Conservation (phyloP, 257 asterid genomes). For the Solanum etuberosum region DNA sequence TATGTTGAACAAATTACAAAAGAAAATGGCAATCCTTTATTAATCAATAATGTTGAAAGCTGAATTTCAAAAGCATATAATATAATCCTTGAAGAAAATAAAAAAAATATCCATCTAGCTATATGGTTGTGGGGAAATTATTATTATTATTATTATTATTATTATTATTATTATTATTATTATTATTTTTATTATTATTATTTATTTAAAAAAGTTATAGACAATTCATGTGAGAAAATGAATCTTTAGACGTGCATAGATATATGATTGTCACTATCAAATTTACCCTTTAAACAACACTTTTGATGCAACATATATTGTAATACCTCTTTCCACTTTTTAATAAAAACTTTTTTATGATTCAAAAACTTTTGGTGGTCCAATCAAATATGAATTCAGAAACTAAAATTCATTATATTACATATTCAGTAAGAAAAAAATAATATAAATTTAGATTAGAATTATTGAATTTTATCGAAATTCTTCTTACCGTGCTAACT, state of each 20-base stretch:
- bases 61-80: neutral
- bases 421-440: too few relatives aligned
- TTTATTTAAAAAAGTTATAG: neutral
- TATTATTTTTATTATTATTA: neutral
- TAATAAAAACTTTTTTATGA: neutral
- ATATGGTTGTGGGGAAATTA: neutral
- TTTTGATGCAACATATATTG: neutral
- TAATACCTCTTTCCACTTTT: neutral
- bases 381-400: neutral
- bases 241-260: neutral
- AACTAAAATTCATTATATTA: too few relatives aligned
- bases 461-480: neutral
- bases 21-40: neutral
- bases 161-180: neutral
- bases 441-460: neutral
- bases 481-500: neutral
- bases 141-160: neutral
- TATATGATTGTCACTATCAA: neutral
- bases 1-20: neutral
- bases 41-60: neutral
- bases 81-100: neutral
- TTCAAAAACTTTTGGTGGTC: neutral
- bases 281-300: neutral
- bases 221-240: slow-evolving; percentile 1
- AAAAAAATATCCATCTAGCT: neutral